Evolutionary conservation across 805 yeast species (phyloP), one percentile per base, ranked within the genome.

Genomic region (Ogataea nakhonphanomensis): DNA sequence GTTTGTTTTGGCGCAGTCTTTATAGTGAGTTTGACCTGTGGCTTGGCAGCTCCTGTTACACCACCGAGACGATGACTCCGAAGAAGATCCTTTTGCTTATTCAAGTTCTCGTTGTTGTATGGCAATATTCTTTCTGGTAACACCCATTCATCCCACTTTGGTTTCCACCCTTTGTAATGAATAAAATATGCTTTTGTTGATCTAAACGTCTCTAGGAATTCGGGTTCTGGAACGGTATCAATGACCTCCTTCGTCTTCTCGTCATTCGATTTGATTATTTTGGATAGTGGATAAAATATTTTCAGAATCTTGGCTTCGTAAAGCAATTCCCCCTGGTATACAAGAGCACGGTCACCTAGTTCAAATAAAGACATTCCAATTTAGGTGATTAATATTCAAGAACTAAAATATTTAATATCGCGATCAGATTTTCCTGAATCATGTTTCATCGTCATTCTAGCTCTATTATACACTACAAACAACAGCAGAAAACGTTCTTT

Each of bases 71-170:
- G 30, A 17, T 31, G 34, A 23, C 20, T 20, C 25, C 45, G 45
- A n/a, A 29, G 26, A n/a, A 43, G 34, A 28, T 50, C 43, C 28
- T 79, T 76, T 60, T 82, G 86, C 36, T 78, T 63, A 35, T 71
- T 66, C 38, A 83, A 51, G 54, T 84, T 88, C 48, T 83, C 95
- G 23, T 78, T 81, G 35, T 74, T 84, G 55, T 70, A 71, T 47
- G 78, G 82, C 54, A 86, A 67, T 5, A 91, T 73, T 25, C 98
- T 66, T 28, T 77, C 80, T 7, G 64, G 61, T 1, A 76, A 73
- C 1, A 91, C 91, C 99, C 99, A 91, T 61, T 91, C 99, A 58
- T 91, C 98, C 96, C 96, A 91, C 43, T 89, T 80, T 12, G 81
- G 64, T 55, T 90, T 91, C 99, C 99, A 91, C 3, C 99, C 98